Percentiles rank a stretch among this genome's conserved stretches.
Conservation (phyloP, 257 asterid species). For the Handroanthus guayacan region DNA sequence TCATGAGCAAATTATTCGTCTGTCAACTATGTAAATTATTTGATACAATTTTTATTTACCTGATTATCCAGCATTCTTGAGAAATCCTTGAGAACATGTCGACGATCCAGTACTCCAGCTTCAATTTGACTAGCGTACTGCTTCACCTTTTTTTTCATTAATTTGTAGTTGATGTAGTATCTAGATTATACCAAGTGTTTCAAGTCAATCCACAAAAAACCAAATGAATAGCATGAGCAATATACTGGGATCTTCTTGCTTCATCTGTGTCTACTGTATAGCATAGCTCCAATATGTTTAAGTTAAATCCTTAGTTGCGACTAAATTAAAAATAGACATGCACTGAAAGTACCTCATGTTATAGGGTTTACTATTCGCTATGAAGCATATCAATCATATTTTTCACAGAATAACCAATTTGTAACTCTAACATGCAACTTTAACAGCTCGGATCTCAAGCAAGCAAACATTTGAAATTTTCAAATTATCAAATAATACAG, state of each 20-base stretch:
- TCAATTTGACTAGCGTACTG: constrained; percentile 79
- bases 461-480: not conserved
- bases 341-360: not conserved
- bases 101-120: constrained; percentile 69
- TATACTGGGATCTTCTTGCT: not conserved
- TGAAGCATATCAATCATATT: constrained; percentile 26
- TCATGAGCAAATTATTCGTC: not conserved
- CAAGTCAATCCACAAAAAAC: constrained; percentile 17
- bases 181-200: constrained; percentile 45
- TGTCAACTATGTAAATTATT: not conserved
- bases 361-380: not conserved
- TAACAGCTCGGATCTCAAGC: constrained; percentile 14
- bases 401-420: not conserved
- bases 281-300: constrained; percentile 4
- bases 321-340: constrained; percentile 13
- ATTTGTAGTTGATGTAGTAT: constrained; percentile 95
- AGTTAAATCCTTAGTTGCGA: not conserved
- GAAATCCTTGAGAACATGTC: constrained; percentile 92
- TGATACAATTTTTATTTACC: constrained; percentile 50
- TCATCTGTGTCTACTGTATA: not conserved
- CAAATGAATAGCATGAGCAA: constrained; percentile 1
- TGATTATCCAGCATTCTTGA: constrained; percentile 89
- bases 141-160: constrained; percentile 91
- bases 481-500: not conserved
- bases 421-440: constrained; percentile 6